Evolutionary conservation across 345 rosid genomes (phyloP).

Genomic region (Gossypium rotundifolium): DNA sequence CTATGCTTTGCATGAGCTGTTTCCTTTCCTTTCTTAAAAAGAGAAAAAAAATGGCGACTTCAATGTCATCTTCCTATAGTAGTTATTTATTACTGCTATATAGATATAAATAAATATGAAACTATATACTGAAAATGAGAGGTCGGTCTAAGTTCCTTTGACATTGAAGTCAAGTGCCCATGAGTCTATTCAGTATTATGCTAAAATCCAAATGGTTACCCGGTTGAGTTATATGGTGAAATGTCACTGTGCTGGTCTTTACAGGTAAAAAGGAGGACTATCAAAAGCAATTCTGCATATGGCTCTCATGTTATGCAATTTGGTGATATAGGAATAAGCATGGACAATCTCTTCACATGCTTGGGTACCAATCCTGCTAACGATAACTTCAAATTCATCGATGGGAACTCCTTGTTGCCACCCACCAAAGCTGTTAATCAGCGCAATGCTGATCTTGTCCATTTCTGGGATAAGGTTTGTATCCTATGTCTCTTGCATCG

Average conservation of each 20-base stretch:
- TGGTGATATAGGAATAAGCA: constrained; percentile 64
- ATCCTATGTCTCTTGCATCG: background rate
- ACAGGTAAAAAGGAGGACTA: constrained; percentile 83
- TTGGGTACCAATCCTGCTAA: constrained; percentile 93
- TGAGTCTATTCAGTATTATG: background rate
- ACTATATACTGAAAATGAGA: background rate
- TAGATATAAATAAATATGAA: background rate
- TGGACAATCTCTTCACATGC: constrained; percentile 49
- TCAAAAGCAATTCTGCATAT: constrained; percentile 34
- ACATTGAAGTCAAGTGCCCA: background rate
- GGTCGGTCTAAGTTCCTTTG: background rate
- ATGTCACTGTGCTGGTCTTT: constrained; percentile 20
- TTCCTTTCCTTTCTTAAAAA: background rate
- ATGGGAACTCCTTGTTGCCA: constrained; percentile 52
- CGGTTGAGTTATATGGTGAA: background rate
- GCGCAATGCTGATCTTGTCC: constrained; percentile 92
- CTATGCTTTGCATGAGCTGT: background rate
- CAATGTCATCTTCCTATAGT: background rate
- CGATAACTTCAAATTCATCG: constrained; percentile 68
- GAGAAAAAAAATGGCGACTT: background rate
- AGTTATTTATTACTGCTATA: background rate
- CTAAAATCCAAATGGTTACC: background rate
- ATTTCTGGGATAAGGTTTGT: constrained; percentile 92
- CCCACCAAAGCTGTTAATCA: constrained; percentile 74
- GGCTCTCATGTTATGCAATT: constrained; percentile 98